These are phyloP conservation scores for Apophysomyces variabilis DNA, from an alignment of 371 early-diverging fungal genomes.

Conservation along the genomic window DNA sequence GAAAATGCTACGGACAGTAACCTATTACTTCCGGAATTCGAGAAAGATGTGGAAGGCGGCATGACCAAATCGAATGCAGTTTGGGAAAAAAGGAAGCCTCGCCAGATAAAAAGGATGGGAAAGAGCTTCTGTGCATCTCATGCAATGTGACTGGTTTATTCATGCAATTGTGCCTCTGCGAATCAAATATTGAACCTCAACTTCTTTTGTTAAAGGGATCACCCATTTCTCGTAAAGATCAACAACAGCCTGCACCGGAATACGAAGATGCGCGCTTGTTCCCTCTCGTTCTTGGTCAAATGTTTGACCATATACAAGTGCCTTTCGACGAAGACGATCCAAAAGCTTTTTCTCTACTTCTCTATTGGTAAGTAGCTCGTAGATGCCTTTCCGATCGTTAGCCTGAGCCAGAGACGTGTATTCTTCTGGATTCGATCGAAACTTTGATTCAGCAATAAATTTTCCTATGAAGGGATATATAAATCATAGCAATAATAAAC, in stretches of 20 bases:
- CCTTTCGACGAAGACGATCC: conserved; percentile 83
- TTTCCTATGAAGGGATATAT: conserved; percentile 64
- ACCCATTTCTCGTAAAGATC: conserved; percentile 89
- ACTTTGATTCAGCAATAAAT: conserved; percentile 96
- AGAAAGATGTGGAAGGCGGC: neutral
- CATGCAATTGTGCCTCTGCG: conserved; percentile 49
- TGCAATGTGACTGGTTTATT: conserved; percentile 9
- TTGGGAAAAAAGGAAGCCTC: neutral
- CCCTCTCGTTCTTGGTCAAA: conserved; percentile 54
- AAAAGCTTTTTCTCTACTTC: conserved; percentile 84
- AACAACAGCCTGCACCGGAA: conserved; percentile 80
- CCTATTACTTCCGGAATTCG: neutral
- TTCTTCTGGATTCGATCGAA: conserved; percentile 75
- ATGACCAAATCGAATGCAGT: neutral
- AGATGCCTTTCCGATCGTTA: conserved; percentile 78
- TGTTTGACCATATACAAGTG: conserved; percentile 92
- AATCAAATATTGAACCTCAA: conserved; percentile 93
- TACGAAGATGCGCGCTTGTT: conserved; percentile 49
- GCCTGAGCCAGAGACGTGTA: conserved; percentile 85
- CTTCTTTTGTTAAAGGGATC: conserved; percentile 87
- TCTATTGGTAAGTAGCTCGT: conserved; percentile 84
- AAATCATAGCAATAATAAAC: conserved; percentile 2
- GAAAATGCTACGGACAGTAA: neutral
- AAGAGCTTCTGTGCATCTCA: neutral
- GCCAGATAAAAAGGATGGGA: neutral